Evolutionary conservation across 768 basidiomycete genomes (phyloP).

Genomic region (Amanita polypyramis): DNA sequence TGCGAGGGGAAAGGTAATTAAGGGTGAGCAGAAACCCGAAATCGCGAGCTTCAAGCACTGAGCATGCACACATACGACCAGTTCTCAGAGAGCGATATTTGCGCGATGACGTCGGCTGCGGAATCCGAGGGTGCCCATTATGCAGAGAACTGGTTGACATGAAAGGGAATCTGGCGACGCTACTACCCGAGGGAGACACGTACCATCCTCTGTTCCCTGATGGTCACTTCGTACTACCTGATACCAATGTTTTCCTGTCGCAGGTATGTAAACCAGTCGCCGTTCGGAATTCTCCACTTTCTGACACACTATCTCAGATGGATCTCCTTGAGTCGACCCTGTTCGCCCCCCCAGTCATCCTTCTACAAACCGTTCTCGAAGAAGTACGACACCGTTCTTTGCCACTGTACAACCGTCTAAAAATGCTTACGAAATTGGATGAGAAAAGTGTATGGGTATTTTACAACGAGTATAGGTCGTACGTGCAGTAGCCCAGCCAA

Average conservation of each 20-base stretch:
- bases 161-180: constrained; percentile 8
- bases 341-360: constrained; percentile 71
- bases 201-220: constrained; percentile 45
- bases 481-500: constrained; percentile 23
- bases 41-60: background rate
- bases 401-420: constrained; percentile 88
- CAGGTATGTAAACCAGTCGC: constrained; percentile 47
- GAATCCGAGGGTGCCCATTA: constrained; percentile 56
- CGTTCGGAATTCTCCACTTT: constrained; percentile 6
- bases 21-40: constrained; percentile 41
- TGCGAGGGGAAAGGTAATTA: constrained; percentile 84
- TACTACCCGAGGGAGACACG: constrained; percentile 51
- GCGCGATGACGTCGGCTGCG: constrained; percentile 84
- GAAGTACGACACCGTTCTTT: constrained; percentile 93
- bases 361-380: constrained; percentile 92
- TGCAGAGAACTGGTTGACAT: constrained; percentile 28
- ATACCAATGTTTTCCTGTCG: constrained; percentile 90
- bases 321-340: constrained; percentile 78
- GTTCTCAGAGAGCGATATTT: constrained; percentile 93
- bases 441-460: constrained; percentile 81
- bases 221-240: constrained; percentile 81
- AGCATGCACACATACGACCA: constrained; percentile 17
- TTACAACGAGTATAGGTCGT: constrained; percentile 83
- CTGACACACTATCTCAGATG: constrained; percentile 45
- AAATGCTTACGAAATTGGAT: constrained; percentile 73